A percentile compares a stretch with the other conserved stretches of the same genome.
Conservation (phyloP, 129 eudicot species). For the Heracleum sosnowskyi region DNA sequence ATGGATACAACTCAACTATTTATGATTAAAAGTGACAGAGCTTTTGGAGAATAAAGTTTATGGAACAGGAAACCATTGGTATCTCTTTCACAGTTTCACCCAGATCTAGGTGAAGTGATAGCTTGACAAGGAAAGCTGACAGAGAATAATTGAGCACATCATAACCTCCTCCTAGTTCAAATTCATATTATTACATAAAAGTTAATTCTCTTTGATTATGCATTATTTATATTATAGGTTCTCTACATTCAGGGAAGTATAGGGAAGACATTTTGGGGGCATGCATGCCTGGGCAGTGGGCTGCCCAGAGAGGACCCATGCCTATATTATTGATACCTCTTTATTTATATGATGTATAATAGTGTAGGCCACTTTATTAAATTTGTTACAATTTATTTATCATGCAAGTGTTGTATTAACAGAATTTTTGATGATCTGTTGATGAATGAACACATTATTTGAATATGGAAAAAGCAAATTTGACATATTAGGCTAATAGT, state of each 20-base stretch:
- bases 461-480: not conserved
- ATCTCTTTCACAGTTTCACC: conserved; percentile 1
- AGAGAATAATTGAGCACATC: not conserved
- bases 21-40: not conserved
- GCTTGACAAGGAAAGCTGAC: not conserved
- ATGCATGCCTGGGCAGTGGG: too few relatives aligned
- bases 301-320: too few relatives aligned
- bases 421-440: too few relatives aligned
- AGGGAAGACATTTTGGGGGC: too few relatives aligned
- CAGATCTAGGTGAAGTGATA: not conserved
- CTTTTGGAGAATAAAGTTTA: not conserved
- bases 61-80: not conserved
- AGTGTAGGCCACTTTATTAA: too few relatives aligned
- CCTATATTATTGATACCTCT: not conserved
- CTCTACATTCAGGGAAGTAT: too few relatives aligned
- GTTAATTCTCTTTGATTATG: not conserved
- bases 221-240: not conserved
- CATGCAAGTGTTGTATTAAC: not conserved
- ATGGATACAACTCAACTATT: not conserved
- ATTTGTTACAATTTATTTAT: too few relatives aligned
- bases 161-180: not conserved
- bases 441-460: not conserved
- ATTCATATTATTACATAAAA: not conserved
- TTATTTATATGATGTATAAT: too few relatives aligned
- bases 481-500: conserved; percentile 1